phyloP scores from a whole-genome alignment of 441 rosid species.

The Geranium incanum region DNA sequence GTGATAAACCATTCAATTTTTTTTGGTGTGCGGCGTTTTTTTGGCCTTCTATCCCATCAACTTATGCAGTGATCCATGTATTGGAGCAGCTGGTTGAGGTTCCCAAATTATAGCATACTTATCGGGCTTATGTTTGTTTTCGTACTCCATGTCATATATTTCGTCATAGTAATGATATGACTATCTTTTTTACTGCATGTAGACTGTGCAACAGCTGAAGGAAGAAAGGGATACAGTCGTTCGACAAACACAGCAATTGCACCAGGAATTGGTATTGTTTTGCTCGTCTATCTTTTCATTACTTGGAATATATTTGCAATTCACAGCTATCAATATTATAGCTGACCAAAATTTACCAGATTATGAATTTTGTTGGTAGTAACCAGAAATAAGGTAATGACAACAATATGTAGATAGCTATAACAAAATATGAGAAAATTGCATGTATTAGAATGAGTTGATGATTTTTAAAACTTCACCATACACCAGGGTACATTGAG shows the following conservation, averaged over 20 bases:
- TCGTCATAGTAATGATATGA: not conserved
- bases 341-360: not conserved
- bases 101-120: not conserved
- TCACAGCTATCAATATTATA: not conserved
- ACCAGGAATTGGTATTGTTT: conserved; percentile 61
- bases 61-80: not conserved
- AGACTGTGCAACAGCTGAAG: conserved; percentile 62
- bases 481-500: not conserved
- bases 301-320: not conserved
- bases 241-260: conserved; percentile 64
- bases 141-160: not conserved
- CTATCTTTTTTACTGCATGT: not conserved
- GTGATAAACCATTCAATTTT: not conserved
- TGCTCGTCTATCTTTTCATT: not conserved
- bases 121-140: not conserved
- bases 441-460: not conserved
- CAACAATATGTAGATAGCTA: not conserved
- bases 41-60: no score
- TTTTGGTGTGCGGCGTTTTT: no score
- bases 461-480: not conserved
- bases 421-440: not conserved
- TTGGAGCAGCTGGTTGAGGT: not conserved
- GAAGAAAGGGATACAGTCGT: conserved; percentile 76
- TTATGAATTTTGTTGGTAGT: not conserved
- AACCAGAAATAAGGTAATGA: not conserved